Evolutionary conservation across 2,329 filamentous ascomycete species (phyloP), one percentile per base, ranked within the genome.

Genomic region (Diaporthe humulicola): DNA sequence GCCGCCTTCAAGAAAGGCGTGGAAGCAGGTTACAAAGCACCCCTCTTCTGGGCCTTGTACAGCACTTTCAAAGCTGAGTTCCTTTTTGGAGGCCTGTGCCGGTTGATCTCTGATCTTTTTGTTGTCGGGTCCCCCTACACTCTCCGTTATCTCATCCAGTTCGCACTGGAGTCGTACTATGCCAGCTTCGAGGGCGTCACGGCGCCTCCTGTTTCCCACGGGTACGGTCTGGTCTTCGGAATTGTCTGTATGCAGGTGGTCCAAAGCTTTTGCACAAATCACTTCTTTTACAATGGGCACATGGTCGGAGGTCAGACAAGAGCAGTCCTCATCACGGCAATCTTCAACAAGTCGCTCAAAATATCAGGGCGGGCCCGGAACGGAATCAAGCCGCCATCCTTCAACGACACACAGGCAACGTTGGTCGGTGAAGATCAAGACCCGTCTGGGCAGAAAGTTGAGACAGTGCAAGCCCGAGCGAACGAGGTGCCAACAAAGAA

Each of bases 221-320:
- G 96, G 28, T 86, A 98, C 72, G 96, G 96, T 0, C 86, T 98
- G 40, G 95, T 95, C 2, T 83, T 98, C 71, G 96, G 94, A 12
- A 93, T 98, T 73, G 95, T 94, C 0, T 83, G 89, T 56, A 97
- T 98, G 95, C 96, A 98, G 82, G 88, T 96, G 30, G 81, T 93
- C 14, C 95, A 98, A 83, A 96, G 93, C 81, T 81, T 98, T 77
- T 91, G 91, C 38, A 95, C 92, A 3, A 97, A 96, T 80, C 96
- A 98, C 80, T 98, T 98, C 85, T 93, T 98, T 80, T 98, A 96
- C 81, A 92, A 93, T 28, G 95, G 96, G 28, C 97, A 98, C 93
- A 93, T 97, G 85, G 91, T 97, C 52, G 97, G 96, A 77, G 97
- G 95, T 0, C 93, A 98, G 85, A 86, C 91, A 15, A 90, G 96